Evolutionary conservation across 2,329 filamentous ascomycete species (phyloP).

Genomic region (Macrophomina phaseolina): DNA sequence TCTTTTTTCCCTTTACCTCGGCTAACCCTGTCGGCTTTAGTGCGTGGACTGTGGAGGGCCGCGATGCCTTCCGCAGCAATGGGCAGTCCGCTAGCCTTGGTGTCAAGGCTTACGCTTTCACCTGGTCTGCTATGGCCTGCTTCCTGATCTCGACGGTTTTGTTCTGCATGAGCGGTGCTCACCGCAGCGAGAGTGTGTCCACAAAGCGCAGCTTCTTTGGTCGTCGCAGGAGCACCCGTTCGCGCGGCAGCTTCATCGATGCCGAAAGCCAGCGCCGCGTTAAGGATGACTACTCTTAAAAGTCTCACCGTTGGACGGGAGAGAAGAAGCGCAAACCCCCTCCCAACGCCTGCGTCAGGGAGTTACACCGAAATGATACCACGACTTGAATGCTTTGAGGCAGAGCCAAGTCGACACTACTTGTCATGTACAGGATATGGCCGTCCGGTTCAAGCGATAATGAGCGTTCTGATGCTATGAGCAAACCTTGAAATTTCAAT

Average conservation of each 20-base stretch:
- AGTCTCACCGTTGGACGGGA: not conserved
- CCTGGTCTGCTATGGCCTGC: constrained; percentile 72
- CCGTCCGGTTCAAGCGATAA: not conserved
- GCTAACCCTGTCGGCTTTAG: constrained; percentile 42
- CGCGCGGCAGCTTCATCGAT: constrained; percentile 61
- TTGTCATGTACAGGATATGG: constrained; percentile 7
- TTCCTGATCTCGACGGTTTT: constrained; percentile 70
- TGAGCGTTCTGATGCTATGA: constrained; percentile 8
- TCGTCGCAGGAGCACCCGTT: constrained; percentile 56
- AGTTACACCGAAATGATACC: constrained; percentile 17
- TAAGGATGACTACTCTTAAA: constrained; percentile 72
- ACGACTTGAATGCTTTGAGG: constrained; percentile 9
- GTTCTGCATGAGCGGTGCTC: constrained; percentile 67
- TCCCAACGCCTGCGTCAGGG: not conserved
- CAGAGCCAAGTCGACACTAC: not conserved
- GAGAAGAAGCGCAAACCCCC: not conserved
- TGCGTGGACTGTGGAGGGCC: constrained; percentile 71
- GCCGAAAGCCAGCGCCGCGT: constrained; percentile 64
- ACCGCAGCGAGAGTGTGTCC: constrained; percentile 39
- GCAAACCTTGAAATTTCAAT: constrained; percentile 4
- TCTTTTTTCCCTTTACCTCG: constrained; percentile 15
- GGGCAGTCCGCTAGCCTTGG: constrained; percentile 67
- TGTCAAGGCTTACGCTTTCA: constrained; percentile 74
- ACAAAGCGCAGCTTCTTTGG: constrained; percentile 51
- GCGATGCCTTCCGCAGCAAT: constrained; percentile 65